Conservation (phyloP, 1,139 yeast species). For the Sugiyamaella neomexicana region DNA sequence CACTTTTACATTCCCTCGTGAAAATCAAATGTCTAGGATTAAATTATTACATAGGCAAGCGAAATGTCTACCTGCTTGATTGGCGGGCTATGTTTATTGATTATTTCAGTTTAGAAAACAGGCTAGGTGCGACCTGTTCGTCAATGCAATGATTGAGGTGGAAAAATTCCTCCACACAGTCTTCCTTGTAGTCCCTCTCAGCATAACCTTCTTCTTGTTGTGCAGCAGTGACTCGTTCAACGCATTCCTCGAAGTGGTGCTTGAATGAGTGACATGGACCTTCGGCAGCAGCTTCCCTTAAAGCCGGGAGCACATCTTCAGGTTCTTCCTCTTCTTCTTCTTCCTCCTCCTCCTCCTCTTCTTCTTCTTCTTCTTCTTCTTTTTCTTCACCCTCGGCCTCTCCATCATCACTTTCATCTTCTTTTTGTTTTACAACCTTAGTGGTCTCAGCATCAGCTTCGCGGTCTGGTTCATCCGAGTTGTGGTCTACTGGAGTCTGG, state of each 20-base stretch:
- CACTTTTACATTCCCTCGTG: no score
- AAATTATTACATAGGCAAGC: conserved; percentile 14
- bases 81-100: not conserved
- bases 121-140: conserved; percentile 89
- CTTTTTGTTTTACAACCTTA: not conserved
- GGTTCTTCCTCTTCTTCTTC: conserved; percentile 55
- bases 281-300: conserved; percentile 48
- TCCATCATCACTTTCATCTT: conserved; percentile 5
- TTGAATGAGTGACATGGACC: conserved; percentile 69
- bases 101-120: conserved; percentile 82
- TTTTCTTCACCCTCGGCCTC: conserved; percentile 41
- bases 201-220: conserved; percentile 81
- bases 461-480: conserved; percentile 2
- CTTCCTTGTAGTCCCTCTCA: conserved; percentile 82
- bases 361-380: conserved; percentile 45
- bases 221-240: conserved; percentile 88
- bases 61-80: not conserved
- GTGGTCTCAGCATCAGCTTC: conserved; percentile 6
- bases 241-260: conserved; percentile 94
- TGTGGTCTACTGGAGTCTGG: conserved; percentile 5
- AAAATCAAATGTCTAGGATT: conserved; percentile 16
- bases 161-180: conserved; percentile 97
- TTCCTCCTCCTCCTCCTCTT: conserved; percentile 47
- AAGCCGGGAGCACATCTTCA: conserved; percentile 38
- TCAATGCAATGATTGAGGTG: conserved; percentile 92